Base-by-base conservation (phyloP, 805 yeast species). In the Teunomyces funiuensis region DNA sequence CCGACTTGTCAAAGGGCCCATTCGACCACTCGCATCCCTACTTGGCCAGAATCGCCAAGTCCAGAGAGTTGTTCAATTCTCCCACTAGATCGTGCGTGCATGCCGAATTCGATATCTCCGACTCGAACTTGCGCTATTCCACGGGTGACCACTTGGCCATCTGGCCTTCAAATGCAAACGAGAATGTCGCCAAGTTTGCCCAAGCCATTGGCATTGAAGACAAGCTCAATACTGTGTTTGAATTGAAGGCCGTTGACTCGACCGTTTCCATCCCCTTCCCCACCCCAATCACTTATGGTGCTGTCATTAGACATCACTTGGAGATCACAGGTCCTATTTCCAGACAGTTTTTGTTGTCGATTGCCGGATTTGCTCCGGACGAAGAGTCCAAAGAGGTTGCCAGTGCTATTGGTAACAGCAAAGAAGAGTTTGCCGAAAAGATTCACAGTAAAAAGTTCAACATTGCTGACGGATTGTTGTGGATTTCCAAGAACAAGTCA, bases 61-160 rank as follows among this genome's bases (percentile, higher is more conserved):
- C 91, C 6, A 73, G 68, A 49, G 97, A 91, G 65, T 74, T 93
- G 44, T 90, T 90, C 72, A 70, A 71, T 44, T 66, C 80, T 0
- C 56, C 61, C 19, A 66, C 62, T 19, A 83, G 98, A 69, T 82
- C 82, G 51, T 91, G 98, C 69, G 79, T 91, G 45, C 98, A 91
- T 60, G 79, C 84, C 37, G 98, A 93, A 65, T 82, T 91, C 53
- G 97, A 91, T 57, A 66, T 89, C 27, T 74, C 88, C 1, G 78
- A 69, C 20, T 75, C 91, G 3, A 84, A 83, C 55, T 71, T 93
- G 57, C 81, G 83, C 53, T 91, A 91, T 65, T 73, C 91, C 36
- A 91, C 99, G 3, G 99, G 99, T 63, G 99, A 91, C 61, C 98
- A 91, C 66, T 66, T 93, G 47, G 98, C 96, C 11, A 71, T 93